Percentiles rank a stretch among this genome's conserved stretches.
Conservation (phyloP, 108 stramenopile species). For the Discostella stelligeroides region DNA sequence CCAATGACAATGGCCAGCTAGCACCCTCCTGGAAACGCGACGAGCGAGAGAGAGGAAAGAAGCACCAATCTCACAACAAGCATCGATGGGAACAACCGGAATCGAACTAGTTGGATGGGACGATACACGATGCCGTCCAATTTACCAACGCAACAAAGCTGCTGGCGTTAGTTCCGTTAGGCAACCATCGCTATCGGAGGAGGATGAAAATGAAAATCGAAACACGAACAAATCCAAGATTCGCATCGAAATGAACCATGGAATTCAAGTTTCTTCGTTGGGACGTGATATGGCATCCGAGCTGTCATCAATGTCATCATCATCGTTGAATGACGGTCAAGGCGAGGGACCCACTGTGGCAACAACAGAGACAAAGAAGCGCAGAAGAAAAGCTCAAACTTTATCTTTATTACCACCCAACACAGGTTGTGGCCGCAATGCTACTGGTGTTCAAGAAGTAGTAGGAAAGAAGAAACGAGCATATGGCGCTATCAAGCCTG, state of each 20-base stretch:
- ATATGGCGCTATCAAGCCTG: slow-evolving; percentile 35
- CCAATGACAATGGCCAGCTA: too few species aligned
- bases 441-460: not conserved
- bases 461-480: slow-evolving; percentile 21
- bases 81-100: not conserved
- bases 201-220: not conserved
- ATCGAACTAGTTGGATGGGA: slow-evolving; percentile 26
- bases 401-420: too few species aligned
- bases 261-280: not conserved
- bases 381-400: too few species aligned
- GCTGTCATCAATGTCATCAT: too few species aligned
- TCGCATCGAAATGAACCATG: not conserved
- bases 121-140: slow-evolving; percentile 18
- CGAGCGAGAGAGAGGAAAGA: not conserved
- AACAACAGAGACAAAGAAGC: too few species aligned
- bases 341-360: not conserved
- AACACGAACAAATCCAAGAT: not conserved
- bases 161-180: not conserved
- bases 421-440: not conserved
- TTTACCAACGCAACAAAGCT: not conserved
- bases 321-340: not conserved
- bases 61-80: not conserved
- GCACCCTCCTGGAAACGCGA: too few species aligned
- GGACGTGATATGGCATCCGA: not conserved
- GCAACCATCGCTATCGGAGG: not conserved